Conservation (phyloP, 2,329 filamentous ascomycete genomes). For the Hypoxylon sp. region DNA sequence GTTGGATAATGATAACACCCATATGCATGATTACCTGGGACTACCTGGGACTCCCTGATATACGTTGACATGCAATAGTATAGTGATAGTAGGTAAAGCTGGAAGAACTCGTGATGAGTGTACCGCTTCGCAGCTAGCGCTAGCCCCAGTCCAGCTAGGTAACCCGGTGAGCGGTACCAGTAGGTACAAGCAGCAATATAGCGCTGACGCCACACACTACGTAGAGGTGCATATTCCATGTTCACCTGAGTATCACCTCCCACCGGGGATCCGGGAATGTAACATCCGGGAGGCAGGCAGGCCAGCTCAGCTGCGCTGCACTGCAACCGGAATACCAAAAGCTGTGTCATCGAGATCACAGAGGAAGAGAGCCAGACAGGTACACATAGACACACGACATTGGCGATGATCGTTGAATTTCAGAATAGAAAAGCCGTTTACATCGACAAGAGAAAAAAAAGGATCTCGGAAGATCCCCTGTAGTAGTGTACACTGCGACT, state of each 20-base stretch:
- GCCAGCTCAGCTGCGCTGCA: conserved; percentile 7
- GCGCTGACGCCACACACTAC: conserved; percentile 8
- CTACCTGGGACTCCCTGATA: no score
- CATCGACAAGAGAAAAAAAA: conserved; percentile 26
- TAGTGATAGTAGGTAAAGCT: neutral
- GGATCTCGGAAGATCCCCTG: conserved; percentile 23
- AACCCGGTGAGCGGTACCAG: neutral
- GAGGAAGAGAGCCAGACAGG: neutral
- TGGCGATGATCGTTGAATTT: conserved; percentile 24
- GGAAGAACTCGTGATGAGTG: neutral
- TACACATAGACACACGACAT: neutral
- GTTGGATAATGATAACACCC: neutral
- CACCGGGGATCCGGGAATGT: conserved; percentile 27
- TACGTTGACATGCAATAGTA: neutral
- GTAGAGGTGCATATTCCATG: conserved; percentile 13
- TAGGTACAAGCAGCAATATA: neutral
- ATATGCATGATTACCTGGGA: neutral
- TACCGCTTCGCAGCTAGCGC: neutral
- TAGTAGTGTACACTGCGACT: conserved; percentile 35
- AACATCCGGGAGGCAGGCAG: conserved; percentile 13
- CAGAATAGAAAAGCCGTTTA: conserved; percentile 17
- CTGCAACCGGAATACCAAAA: conserved; percentile 2
- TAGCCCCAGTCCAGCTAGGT: neutral
- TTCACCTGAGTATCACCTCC: conserved; percentile 24
- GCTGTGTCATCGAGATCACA: neutral